Evolutionary conservation across 495 filamentous ascomycete species (phyloP).

Genomic region (Penicillium egyptiacum): DNA sequence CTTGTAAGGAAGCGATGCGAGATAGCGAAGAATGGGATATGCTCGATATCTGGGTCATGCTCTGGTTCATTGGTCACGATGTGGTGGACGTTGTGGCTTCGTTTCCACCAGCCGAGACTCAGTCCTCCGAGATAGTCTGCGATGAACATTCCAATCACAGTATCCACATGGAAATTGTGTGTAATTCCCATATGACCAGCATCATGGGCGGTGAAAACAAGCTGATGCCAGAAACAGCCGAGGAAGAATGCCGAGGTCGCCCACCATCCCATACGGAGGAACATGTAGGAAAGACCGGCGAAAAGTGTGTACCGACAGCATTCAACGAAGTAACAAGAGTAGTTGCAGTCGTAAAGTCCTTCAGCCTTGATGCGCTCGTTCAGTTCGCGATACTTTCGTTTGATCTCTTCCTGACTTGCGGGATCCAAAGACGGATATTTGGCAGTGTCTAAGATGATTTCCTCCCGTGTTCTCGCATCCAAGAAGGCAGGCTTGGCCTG

Average conservation of each 20-base stretch:
- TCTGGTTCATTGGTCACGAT: constrained; percentile 96
- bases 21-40: constrained; percentile 93
- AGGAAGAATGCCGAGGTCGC: constrained; percentile 70
- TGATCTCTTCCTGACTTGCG: constrained; percentile 73
- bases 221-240: constrained; percentile 90
- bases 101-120: constrained; percentile 97
- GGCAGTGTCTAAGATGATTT: constrained; percentile 71
- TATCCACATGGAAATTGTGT: constrained; percentile 79
- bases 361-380: constrained; percentile 68
- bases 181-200: constrained; percentile 98
- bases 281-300: constrained; percentile 61
- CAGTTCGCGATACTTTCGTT: constrained; percentile 75
- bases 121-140: constrained; percentile 89
- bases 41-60: constrained; percentile 96
- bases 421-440: constrained; percentile 81
- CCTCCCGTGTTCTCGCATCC: constrained; percentile 70
- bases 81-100: constrained; percentile 96
- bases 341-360: constrained; percentile 83
- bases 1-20: constrained; percentile 79
- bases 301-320: constrained; percentile 70
- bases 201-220: constrained; percentile 94
- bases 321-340: constrained; percentile 78
- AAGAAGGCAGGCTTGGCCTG: constrained; percentile 60
- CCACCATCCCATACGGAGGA: constrained; percentile 73
- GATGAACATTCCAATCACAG: constrained; percentile 83